Base-by-base conservation (phyloP, 192 early-diverging fungal species). In the Dissophora globulifera region DNA sequence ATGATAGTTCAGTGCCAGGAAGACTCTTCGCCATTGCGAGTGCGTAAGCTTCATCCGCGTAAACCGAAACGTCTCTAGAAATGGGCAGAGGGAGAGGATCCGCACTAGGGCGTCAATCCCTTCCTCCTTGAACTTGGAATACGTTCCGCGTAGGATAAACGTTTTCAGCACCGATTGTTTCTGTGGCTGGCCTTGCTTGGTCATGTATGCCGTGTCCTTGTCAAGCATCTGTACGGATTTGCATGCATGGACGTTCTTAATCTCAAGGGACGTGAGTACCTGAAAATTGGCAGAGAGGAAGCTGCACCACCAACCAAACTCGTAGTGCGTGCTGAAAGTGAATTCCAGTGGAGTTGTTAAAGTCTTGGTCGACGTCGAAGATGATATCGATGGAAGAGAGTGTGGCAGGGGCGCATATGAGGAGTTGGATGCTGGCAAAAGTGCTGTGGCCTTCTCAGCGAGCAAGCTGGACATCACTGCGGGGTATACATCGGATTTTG, bases 61-160 rank as follows among this genome's bases (percentile, higher is more conserved):
- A 17, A 54, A 8, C 12, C 32, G 52, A 54, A 54, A 30, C 1
- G n/a, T n/a, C 10, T 55, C 45, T 20, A 65, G 19, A 0, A 45
- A 10, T 11, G 62, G 51, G 31, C 62, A 47, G 6, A 48, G 27
- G 4, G 25, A 42, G n/a, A 55, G 4, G 42, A 65, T 54, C 10
- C 20, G 19, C 1, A 48, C 2, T 8, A 65, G 31, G 2, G 38
- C 40, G 12, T 42, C 4, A 17, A 54, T 16, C 0, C n/a, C 25
- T 1, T 1, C 5, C 3, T 47, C 22, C 17, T 46, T 22, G 9
- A 65, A 17, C 4, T 1, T 8, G 13, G 1, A 13, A 6, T 54
- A 25, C 5, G 52, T 33, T 2, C 50, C 50, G 11, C 30, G 29
- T 4, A 54, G 55, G 13, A 16, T 30, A 19, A 55, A 55, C 17